These are phyloP conservation scores for Apiotrichum veenhuisii DNA, from an alignment of 1,284 basidiomycete genomes.

Conservation along the genomic window DNA sequence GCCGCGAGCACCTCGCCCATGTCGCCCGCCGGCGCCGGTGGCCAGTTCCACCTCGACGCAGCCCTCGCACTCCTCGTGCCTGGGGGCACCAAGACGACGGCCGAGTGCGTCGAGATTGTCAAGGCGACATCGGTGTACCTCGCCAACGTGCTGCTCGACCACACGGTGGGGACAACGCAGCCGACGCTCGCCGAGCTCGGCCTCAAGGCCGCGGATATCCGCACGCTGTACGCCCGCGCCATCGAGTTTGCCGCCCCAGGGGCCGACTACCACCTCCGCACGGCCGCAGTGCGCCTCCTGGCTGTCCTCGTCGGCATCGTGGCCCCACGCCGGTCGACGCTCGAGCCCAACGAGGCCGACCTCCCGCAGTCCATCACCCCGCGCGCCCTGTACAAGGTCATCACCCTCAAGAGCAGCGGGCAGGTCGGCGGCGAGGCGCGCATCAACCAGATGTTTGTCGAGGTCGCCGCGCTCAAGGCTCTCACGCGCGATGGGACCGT, in stretches of 20 bases:
- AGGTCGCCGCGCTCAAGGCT: constrained; percentile 37
- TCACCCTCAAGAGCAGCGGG: constrained; percentile 21
- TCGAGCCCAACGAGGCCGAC: constrained; percentile 12
- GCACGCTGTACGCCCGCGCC: constrained; percentile 29
- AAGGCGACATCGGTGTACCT: constrained; percentile 37
- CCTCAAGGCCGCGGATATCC: constrained; percentile 20
- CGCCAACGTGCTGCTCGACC: constrained; percentile 24
- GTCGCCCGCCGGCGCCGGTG: constrained; percentile 9
- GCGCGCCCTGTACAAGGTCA: constrained; percentile 29
- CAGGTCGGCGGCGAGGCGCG: constrained; percentile 12
- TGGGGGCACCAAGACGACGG: constrained; percentile 19
- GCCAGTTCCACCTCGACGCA: constrained; percentile 35
- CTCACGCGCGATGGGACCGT: constrained; percentile 34
- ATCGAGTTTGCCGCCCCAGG: constrained; percentile 26
- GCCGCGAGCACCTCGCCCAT: neutral
- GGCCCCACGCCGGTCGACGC: constrained; percentile 26
- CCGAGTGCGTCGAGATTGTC: constrained; percentile 31
- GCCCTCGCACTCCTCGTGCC: constrained; percentile 35
- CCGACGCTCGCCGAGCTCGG: constrained; percentile 15
- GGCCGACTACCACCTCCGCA: constrained; percentile 30
- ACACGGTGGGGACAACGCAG: neutral
- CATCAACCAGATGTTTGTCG: constrained; percentile 36
- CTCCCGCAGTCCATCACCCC: constrained; percentile 29
- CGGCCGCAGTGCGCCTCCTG: constrained; percentile 37
- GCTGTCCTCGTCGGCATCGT: constrained; percentile 32